phyloP scores from a whole-genome alignment of 108 stramenopile genomes.

The Skeletonema potamos region DNA sequence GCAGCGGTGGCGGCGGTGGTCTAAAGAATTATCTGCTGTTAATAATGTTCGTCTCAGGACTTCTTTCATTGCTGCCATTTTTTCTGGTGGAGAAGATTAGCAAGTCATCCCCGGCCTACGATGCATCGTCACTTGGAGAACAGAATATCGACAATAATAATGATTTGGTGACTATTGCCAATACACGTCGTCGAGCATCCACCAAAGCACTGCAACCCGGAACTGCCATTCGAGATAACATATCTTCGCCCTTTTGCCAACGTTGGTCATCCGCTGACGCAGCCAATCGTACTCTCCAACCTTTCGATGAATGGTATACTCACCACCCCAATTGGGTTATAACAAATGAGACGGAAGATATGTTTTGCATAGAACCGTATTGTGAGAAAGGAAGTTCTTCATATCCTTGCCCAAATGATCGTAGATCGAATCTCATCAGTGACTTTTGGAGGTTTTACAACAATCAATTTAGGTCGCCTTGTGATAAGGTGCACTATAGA shows the following conservation, averaged over 20 bases:
- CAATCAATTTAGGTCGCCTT: constrained; percentile 21
- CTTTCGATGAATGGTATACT: constrained; percentile 29
- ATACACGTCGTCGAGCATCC: not conserved
- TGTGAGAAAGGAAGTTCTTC: not conserved
- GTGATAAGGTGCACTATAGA: constrained; percentile 15
- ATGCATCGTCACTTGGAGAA: no score
- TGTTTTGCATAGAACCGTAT: constrained; percentile 13
- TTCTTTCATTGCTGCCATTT: not conserved
- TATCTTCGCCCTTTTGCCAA: constrained; percentile 7
- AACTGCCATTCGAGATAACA: not conserved
- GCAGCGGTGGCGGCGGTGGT: not conserved
- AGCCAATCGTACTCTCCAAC: constrained; percentile 27
- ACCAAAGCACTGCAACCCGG: not conserved
- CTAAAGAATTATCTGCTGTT: not conserved
- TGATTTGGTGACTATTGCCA: not conserved
- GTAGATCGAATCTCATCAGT: not conserved
- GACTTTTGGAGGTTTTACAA: constrained; percentile 15
- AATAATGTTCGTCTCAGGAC: not conserved
- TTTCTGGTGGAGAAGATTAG: not conserved
- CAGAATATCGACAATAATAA: no score
- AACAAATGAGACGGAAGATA: constrained; percentile 19
- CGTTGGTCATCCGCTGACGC: constrained; percentile 10
- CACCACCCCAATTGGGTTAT: constrained; percentile 35
- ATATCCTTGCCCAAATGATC: not conserved
- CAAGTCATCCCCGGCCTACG: no score